phyloP scores from a whole-genome alignment of 1,284 basidiomycete species.

The Phlebopus sp. region DNA sequence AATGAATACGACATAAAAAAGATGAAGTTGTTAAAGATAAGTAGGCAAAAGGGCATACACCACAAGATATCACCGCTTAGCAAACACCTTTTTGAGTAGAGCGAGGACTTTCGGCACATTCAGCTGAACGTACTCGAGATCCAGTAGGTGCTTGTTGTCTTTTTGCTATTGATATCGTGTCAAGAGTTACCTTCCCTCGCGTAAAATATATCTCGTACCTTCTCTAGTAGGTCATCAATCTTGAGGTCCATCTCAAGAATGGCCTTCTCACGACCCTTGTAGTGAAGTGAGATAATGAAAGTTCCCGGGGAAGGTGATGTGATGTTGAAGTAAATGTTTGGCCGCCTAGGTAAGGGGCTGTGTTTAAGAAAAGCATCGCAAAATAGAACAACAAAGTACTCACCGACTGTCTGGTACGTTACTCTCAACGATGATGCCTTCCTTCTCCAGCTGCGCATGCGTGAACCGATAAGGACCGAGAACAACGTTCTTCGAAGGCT shows the following conservation, averaged over 20 bases:
- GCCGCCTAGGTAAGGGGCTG: conserved; percentile 57
- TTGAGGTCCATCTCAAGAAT: conserved; percentile 99
- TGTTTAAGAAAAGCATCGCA: conserved; percentile 3
- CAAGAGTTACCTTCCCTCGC: conserved; percentile 11
- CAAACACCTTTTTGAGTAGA: conserved; percentile 88
- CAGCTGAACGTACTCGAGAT: conserved; percentile 96
- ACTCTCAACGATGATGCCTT: conserved; percentile 98
- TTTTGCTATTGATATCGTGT: conserved; percentile 71
- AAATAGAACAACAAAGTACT: conserved; percentile 28
- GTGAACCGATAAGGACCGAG: conserved; percentile 97
- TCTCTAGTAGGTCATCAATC: conserved; percentile 97
- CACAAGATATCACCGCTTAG: conserved; percentile 61
- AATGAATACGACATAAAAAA: conserved; percentile 31
- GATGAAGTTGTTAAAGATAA: conserved; percentile 23
- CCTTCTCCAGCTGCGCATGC: conserved; percentile 97
- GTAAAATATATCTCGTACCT: conserved; percentile 49
- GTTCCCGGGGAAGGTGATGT: conserved; percentile 96
- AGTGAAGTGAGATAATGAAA: conserved; percentile 98
- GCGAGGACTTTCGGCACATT: conserved; percentile 94
- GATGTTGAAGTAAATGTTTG: conserved; percentile 99
- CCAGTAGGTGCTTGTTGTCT: conserved; percentile 93
- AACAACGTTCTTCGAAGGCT: conserved; percentile 79
- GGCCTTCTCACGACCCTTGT: conserved; percentile 98
- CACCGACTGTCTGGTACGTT: conserved; percentile 97
- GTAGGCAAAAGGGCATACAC: conserved; percentile 24